Evolutionary conservation across 2,329 filamentous ascomycete genomes (phyloP).

Genomic region (Scedosporium minutisporum): DNA sequence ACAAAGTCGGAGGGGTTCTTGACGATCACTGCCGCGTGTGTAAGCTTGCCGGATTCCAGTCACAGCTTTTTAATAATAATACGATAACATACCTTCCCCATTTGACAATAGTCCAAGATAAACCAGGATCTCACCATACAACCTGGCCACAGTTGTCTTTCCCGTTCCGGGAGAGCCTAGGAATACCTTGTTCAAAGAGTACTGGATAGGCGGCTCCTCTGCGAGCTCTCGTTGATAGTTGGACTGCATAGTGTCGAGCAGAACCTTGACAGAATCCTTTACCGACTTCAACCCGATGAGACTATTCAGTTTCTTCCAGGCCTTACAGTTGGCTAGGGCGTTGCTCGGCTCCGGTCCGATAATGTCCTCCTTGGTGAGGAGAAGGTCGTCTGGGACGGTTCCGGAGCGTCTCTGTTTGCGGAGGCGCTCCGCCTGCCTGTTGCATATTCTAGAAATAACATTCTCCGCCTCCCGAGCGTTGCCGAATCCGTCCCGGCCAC

Average conservation of each 20-base stretch:
- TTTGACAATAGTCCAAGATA: constrained; percentile 58
- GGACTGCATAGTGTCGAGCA: constrained; percentile 50
- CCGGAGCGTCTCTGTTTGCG: constrained; percentile 31
- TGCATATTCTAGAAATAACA: constrained; percentile 38
- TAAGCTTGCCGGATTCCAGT: neutral
- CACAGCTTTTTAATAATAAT: too few species aligned
- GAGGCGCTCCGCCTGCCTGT: constrained; percentile 51
- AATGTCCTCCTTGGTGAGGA: constrained; percentile 53
- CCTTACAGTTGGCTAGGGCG: constrained; percentile 38
- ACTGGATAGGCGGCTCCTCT: constrained; percentile 49
- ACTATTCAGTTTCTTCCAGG: constrained; percentile 48
- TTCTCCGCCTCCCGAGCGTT: constrained; percentile 66
- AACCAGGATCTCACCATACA: constrained; percentile 60
- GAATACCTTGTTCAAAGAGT: constrained; percentile 59
- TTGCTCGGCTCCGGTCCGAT: constrained; percentile 57
- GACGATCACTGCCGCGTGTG: constrained; percentile 38
- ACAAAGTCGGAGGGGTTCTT: constrained; percentile 71
- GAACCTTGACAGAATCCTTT: constrained; percentile 47
- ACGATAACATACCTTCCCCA: constrained; percentile 43
- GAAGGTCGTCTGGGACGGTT: constrained; percentile 41
- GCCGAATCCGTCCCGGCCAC: constrained; percentile 59
- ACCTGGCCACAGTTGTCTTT: constrained; percentile 65
- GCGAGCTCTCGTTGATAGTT: constrained; percentile 59
- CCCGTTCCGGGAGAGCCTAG: constrained; percentile 65
- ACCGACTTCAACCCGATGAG: constrained; percentile 53